Conservation (phyloP, 352 stramenopile genomes). For the Pythium brachiatum region DNA sequence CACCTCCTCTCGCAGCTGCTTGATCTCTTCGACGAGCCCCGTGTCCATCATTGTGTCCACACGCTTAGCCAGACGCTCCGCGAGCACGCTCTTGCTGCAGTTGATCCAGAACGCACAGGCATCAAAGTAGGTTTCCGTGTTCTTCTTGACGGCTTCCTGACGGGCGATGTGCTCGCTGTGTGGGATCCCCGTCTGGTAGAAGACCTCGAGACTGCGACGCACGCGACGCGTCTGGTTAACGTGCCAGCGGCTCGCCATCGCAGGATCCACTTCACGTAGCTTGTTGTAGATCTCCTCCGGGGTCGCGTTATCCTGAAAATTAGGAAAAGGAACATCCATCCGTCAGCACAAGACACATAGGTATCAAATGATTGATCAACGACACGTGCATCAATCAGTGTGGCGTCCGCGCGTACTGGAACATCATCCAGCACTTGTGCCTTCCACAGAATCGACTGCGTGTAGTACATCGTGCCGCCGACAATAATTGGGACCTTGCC, state of each 20-base stretch:
- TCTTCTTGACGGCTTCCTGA: constrained; percentile 45
- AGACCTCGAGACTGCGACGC: constrained; percentile 82
- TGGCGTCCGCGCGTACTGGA: constrained; percentile 23
- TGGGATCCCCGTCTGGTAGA: constrained; percentile 68
- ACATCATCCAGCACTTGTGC: constrained; percentile 83
- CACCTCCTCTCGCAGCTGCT: constrained; percentile 41
- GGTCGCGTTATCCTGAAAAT: constrained; percentile 29
- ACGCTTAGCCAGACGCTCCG: constrained; percentile 58
- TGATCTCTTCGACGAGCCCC: constrained; percentile 82
- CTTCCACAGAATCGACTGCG: constrained; percentile 88
- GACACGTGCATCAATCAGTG: constrained; percentile 16
- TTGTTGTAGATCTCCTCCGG: constrained; percentile 58
- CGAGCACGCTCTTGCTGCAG: constrained; percentile 61
- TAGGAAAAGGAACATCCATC: not conserved
- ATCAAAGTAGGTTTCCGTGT: constrained; percentile 69
- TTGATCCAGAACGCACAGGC: constrained; percentile 84
- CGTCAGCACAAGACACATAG: not conserved
- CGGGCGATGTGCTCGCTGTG: constrained; percentile 70
- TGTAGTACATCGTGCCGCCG: constrained; percentile 92
- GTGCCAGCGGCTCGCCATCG: constrained; percentile 80
- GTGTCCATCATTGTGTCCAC: constrained; percentile 80
- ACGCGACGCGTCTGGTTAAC: constrained; percentile 87
- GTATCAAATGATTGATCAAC: not conserved
- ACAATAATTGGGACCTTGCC: constrained; percentile 91
- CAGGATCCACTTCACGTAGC: constrained; percentile 72